Percentiles rank a stretch among this genome's conserved stretches.
Evolutionary conservation across 495 filamentous ascomycete species (phyloP).

Genomic region (Clohesyomyces aquaticus): DNA sequence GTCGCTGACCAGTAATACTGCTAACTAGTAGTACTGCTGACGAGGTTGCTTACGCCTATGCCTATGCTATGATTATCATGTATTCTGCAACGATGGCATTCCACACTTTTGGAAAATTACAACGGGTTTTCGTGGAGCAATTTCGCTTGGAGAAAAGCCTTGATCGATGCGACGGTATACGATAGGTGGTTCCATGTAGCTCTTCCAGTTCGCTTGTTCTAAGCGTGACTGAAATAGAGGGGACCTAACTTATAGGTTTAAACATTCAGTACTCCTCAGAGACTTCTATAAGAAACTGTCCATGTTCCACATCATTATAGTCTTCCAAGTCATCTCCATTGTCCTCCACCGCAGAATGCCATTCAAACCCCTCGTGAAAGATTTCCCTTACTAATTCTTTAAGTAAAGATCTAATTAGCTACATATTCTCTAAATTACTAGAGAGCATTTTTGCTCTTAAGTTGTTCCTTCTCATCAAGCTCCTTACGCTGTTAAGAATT

Average conservation of each 20-base stretch:
- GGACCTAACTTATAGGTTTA: not conserved
- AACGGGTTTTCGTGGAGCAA: conserved; percentile 1
- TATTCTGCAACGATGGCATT: not conserved
- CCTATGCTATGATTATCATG: conserved; percentile 1
- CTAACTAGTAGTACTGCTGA: conserved; percentile 1
- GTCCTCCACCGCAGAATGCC: not conserved
- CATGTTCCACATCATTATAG: not conserved
- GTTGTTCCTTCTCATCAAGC: conserved; percentile 37
- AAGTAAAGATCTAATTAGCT: conserved; percentile 45
- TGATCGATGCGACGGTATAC: conserved; percentile 1
- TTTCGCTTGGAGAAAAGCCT: not conserved
- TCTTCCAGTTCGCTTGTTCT: not conserved
- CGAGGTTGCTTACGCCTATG: not conserved
- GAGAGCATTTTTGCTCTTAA: conserved; percentile 40
- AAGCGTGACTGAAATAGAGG: not conserved
- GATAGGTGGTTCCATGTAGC: conserved; percentile 1
- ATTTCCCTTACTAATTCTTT: conserved; percentile 45
- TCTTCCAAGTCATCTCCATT: conserved; percentile 6
- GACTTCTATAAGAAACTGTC: conserved; percentile 1
- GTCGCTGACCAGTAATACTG: conserved; percentile 1
- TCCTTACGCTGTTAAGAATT: conserved; percentile 11
- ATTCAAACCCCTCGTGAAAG: conserved; percentile 20
- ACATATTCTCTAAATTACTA: conserved; percentile 46
- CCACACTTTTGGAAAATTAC: conserved; percentile 1
- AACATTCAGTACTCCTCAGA: not conserved